Evolutionary conservation across 305 asterid species (phyloP).

Genomic region (Petunia hybrid): DNA sequence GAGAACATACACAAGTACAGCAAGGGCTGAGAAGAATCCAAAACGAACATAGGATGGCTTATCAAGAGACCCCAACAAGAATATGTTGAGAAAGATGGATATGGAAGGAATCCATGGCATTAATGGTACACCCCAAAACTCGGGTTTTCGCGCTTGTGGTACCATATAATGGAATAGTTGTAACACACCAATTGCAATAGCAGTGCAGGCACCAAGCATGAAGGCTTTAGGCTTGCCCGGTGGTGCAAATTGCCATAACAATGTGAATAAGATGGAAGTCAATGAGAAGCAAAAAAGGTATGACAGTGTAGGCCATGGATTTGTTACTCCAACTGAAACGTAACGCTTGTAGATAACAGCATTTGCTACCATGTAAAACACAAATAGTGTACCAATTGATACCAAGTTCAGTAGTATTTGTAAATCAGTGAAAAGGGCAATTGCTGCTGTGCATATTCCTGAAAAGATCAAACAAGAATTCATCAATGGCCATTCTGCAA

Average conservation of each 20-base stretch:
- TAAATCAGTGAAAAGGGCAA: slow-evolving; percentile 82
- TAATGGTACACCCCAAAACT: slow-evolving; percentile 91
- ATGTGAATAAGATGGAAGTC: slow-evolving; percentile 65
- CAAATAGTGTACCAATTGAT: slow-evolving; percentile 85
- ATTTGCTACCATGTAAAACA: slow-evolving; percentile 94
- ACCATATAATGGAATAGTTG: slow-evolving; percentile 70
- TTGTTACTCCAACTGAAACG: slow-evolving; percentile 62
- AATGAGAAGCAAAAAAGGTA: slow-evolving; percentile 72
- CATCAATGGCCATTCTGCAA: not conserved
- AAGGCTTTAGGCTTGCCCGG: slow-evolving; percentile 68
- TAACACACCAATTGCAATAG: slow-evolving; percentile 59
- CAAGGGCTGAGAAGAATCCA: slow-evolving; percentile 76
- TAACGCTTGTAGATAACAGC: slow-evolving; percentile 90
- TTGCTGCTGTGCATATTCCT: slow-evolving; percentile 89
- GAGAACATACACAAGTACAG: slow-evolving; percentile 66
- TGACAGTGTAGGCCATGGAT: slow-evolving; percentile 84
- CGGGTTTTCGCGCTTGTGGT: slow-evolving; percentile 77
- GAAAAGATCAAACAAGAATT: slow-evolving; percentile 36
- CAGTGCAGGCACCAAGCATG: slow-evolving; percentile 68
- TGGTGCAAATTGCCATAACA: slow-evolving; percentile 76
- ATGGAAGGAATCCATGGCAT: slow-evolving; percentile 96
- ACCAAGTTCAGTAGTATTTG: slow-evolving; percentile 73
- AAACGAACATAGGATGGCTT: slow-evolving; percentile 70
- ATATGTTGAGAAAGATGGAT: slow-evolving; percentile 87
- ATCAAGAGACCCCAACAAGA: slow-evolving; percentile 76